Conservation (phyloP, 2,329 filamentous ascomycete species). For the Penicillium sp. region DNA sequence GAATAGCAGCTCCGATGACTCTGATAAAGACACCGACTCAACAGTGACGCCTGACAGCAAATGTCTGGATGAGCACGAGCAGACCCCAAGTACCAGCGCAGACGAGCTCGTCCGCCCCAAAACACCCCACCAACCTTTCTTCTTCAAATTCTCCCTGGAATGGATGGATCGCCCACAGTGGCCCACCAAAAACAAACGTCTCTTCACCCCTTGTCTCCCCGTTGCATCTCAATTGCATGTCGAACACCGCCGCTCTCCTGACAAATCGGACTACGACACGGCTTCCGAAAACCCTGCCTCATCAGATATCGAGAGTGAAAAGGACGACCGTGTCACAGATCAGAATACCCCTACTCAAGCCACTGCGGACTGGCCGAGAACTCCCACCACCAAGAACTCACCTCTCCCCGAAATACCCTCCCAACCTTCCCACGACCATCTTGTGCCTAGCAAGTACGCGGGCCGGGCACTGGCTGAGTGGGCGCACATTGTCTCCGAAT, state of each 20-base stretch:
- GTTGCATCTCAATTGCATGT: constrained; percentile 57
- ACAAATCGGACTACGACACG: constrained; percentile 27
- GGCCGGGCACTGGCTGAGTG: constrained; percentile 66
- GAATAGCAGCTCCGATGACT: constrained; percentile 40
- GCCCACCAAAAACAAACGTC: constrained; percentile 53
- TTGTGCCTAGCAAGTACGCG: constrained; percentile 57
- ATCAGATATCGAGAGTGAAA: constrained; percentile 13
- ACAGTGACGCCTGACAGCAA: constrained; percentile 24
- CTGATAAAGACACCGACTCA: constrained; percentile 32
- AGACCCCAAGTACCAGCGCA: constrained; percentile 20
- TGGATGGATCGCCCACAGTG: constrained; percentile 58
- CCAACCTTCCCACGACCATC: constrained; percentile 30
- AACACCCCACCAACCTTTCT: constrained; percentile 56
- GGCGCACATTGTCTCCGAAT: constrained; percentile 62
- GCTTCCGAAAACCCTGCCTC: constrained; percentile 23
- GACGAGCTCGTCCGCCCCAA: constrained; percentile 35
- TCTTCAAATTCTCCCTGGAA: constrained; percentile 70
- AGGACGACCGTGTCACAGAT: constrained; percentile 17
- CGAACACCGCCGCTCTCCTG: constrained; percentile 40
- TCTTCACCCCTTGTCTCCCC: constrained; percentile 59
- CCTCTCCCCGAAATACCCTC: constrained; percentile 18
- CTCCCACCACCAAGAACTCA: constrained; percentile 20
- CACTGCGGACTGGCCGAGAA: constrained; percentile 9
- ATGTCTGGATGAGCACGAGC: constrained; percentile 30
- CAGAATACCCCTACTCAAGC: constrained; percentile 12